Evolutionary conservation across 306 rosid genomes (phyloP).

Genomic region (Prosopis cineraria): DNA sequence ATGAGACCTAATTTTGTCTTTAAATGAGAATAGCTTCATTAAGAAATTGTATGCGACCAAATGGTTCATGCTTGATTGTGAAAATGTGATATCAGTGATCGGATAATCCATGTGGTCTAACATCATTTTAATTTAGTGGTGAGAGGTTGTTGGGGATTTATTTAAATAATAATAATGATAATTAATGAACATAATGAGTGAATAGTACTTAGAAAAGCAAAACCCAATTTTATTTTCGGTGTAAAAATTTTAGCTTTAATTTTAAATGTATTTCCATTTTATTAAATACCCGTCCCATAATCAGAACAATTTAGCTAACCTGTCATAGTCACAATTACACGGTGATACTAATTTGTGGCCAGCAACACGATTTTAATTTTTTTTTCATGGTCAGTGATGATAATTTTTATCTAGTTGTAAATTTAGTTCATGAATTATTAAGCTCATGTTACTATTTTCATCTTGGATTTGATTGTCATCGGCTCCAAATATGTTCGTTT

Average conservation of each 20-base stretch:
- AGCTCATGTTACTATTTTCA: neutral
- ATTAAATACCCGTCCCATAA: neutral
- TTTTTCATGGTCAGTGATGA: neutral
- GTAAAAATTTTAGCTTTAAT: neutral
- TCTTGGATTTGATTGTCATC: too few species aligned
- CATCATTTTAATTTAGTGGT: neutral
- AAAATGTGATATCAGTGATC: neutral
- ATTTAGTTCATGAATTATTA: neutral
- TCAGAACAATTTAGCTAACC: neutral
- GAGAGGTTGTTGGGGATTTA: conserved; percentile 12
- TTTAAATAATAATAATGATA: conserved; percentile 4
- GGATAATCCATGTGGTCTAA: neutral
- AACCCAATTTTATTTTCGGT: neutral
- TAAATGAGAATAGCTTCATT: neutral
- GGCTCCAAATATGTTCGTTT: too few species aligned
- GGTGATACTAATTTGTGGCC: neutral
- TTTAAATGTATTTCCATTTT: neutral
- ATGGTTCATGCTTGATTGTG: conserved; percentile 6
- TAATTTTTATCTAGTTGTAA: neutral
- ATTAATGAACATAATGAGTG: neutral
- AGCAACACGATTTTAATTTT: neutral
- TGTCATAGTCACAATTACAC: neutral
- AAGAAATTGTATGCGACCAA: neutral
- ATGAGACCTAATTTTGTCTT: neutral
- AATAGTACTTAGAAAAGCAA: neutral